Base-by-base conservation (phyloP, 306 rosid species). In the Pyrus bretschneideri region DNA sequence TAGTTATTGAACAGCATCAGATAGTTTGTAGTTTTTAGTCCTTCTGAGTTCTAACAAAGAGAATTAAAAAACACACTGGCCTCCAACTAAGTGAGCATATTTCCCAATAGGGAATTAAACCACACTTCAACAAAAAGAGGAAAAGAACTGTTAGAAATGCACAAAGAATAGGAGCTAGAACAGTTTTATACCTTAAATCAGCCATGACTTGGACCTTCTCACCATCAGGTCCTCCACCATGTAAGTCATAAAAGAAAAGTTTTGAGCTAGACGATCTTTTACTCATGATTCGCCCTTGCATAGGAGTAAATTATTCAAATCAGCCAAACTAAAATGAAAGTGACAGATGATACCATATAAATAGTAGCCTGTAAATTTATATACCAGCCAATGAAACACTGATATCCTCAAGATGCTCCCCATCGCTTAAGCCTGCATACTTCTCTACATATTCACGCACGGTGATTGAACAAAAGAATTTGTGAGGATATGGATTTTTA, bases 181-280 rank as follows among this genome's bases (percentile, higher is more conserved):
- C 18, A 35, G n/a, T 67, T 65, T 1, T 22, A 66, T 85, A 93
- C 98, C 96, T 90, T 51, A 89, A 91, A 86, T 91, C 96, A 14
- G 95, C 88, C 95, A 93, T 89, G 54, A 93, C 96, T 86, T 93
- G 98, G 62, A 91, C 93, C 78, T 93, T 91, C 76, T 57, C 79
- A 73, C 86, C 86, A 54, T 54, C 78, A 45, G 78, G 78, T 5
- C 60, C 52, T 9, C 60, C 84, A 66, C 90, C 93, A 74, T 89
- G 88, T 51, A 93, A 84, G 55, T 91, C 98, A 78, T 93, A 93
- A 74, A 93, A 93, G 67, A 88, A 80, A 30, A 93, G 90, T 84
- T 88, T 93, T 7, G 91, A 80, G 51, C 90, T 86, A 64, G 96
- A 91, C 5, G 96, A 70, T 3, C 96, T 87, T 68, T 93, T 93